Conservation (phyloP, 164 flowering plant species). For the Echeveria elegans region DNA sequence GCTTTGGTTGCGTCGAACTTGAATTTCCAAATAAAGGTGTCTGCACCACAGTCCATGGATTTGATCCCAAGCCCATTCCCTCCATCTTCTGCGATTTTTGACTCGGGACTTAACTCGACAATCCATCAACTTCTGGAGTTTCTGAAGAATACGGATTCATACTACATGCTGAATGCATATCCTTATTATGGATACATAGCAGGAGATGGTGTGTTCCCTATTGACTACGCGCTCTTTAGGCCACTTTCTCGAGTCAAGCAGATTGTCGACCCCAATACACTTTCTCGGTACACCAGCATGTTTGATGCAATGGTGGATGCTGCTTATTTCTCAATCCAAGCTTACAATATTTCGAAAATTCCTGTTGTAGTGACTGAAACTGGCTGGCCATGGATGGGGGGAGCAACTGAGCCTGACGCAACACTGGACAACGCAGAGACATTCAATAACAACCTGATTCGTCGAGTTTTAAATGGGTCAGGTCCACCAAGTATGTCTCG, state of each 20-base stretch:
- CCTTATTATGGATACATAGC: conserved; percentile 70
- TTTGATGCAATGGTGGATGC: conserved; percentile 98
- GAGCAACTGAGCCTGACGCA: conserved; percentile 77
- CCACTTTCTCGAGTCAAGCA: conserved; percentile 60
- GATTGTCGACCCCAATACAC: conserved; percentile 92
- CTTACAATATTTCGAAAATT: conserved; percentile 57
- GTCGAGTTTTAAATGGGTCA: conserved; percentile 50
- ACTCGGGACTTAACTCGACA: conserved; percentile 71
- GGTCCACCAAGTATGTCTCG: conserved; percentile 69
- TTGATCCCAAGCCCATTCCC: conserved; percentile 69
- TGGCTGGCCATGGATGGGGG: conserved; percentile 93
- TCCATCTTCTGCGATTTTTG: conserved; percentile 77
- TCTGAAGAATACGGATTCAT: conserved; percentile 62
- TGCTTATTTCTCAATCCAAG: conserved; percentile 64
- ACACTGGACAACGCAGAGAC: conserved; percentile 61
- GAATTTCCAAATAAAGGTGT: conserved; percentile 43
- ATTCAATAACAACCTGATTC: conserved; percentile 50
- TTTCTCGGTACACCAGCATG: conserved; percentile 74
- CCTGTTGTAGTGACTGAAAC: conserved; percentile 79
- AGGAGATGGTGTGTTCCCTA: conserved; percentile 73
- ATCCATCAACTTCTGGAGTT: conserved; percentile 74
- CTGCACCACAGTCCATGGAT: conserved; percentile 71
- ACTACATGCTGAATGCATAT: conserved; percentile 78
- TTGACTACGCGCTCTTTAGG: conserved; percentile 78
- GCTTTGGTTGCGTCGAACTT: conserved; percentile 52